Conservation (phyloP, 2,329 filamentous ascomycete genomes). For the Hypoxylon rubiginosum region DNA sequence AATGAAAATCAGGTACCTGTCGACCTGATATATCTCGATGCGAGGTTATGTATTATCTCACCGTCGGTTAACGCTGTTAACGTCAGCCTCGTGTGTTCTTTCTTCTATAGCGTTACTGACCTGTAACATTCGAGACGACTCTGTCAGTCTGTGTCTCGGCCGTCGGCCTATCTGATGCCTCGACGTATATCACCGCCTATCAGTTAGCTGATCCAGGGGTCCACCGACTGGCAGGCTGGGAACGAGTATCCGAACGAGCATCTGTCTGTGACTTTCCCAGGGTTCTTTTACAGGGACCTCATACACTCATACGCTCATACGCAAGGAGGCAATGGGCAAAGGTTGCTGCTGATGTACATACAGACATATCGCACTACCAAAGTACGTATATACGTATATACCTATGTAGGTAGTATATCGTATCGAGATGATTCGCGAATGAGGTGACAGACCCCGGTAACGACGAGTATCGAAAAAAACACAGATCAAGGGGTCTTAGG, state of each 20-base stretch:
- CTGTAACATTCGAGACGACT: conserved; percentile 21
- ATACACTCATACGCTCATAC: not conserved
- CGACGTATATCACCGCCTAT: not conserved
- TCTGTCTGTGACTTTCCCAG: not conserved
- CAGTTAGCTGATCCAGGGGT: not conserved
- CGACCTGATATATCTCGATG: not conserved
- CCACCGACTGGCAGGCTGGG: not conserved
- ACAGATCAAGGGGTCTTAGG: conserved; percentile 19
- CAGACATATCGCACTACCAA: not conserved
- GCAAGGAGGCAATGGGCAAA: not conserved
- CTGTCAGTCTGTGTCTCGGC: conserved; percentile 14
- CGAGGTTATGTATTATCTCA: conserved; percentile 11
- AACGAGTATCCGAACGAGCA: no score
- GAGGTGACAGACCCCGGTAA: conserved; percentile 24
- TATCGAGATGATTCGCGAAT: conserved; percentile 25
- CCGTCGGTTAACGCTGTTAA: conserved; percentile 6
- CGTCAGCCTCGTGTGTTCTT: conserved; percentile 38
- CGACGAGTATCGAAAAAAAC: conserved; percentile 24
- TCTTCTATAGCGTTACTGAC: conserved; percentile 14
- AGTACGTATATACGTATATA: conserved; percentile 9
- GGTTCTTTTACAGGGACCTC: not conserved
- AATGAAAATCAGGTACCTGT: conserved; percentile 34
- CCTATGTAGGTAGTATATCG: conserved; percentile 4
- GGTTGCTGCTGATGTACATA: not conserved
- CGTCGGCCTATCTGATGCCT: conserved; percentile 14